Evolutionary conservation across 179 eudicot genomes (phyloP), one percentile per base, ranked within the genome.

Genomic region (Silene noctiflora): DNA sequence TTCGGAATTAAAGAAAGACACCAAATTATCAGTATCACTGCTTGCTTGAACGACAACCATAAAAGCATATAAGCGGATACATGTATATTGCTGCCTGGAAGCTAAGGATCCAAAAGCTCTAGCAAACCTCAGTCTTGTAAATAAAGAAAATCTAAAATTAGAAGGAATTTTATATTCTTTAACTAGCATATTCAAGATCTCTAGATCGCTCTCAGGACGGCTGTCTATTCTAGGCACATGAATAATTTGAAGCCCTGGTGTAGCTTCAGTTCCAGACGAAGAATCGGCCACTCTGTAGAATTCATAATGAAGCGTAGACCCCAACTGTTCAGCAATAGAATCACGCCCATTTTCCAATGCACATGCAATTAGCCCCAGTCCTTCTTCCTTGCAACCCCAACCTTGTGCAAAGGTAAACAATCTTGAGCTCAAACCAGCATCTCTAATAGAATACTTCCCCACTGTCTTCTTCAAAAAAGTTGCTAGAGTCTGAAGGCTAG

Each of bases 311-410:
- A 96, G 89, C 79, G 98, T 87, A 79, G 89, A 76, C 76, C 97
- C 99, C 79, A 95, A 80, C 80, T 86, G 90, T 81, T 72, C 35
- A 65, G 94, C 89, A 82, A 78, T 74, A 20, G 86, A 83, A 62
- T 96, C 96, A 71, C 90, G 77, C 77, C 85, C 91, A 88, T 88
- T 84, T 62, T 90, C 91, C 76, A 87, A n/a, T 60, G 88, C 92
- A 88, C 99, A 95, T 35, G 97, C 87, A 85, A 90, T 84, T 44
- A 95, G 86, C 73, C 99, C 99, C 66, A 95, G 91, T 67, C 99
- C 99, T 82, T 93, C 99, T 85, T 95, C 99, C 79, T 95, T 95
- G 66, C 96, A 91, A 12, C 99, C 99, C 99, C 98, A 95, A 70
- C 98, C 99, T 86, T 95, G 99, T 67, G 98, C 95, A 88, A 95